Percentiles rank a stretch among this genome's conserved stretches.
Conservation (phyloP, 2,329 filamentous ascomycete genomes). For the Microcera coccophila region DNA sequence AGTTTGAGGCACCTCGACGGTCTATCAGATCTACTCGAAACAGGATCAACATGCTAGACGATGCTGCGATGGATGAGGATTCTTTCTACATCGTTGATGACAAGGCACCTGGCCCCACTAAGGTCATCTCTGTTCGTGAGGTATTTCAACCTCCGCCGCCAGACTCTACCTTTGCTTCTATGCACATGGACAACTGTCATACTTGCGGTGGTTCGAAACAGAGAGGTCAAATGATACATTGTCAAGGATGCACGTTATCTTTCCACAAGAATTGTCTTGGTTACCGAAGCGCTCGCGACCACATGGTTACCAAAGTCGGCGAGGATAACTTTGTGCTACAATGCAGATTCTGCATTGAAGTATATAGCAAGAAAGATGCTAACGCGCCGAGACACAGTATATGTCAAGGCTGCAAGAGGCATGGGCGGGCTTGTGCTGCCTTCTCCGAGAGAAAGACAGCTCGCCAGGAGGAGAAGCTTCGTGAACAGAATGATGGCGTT, state of each 20-base stretch:
- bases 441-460: slow-evolving; percentile 71
- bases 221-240: slow-evolving; percentile 71
- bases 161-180: slow-evolving; percentile 62
- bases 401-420: slow-evolving; percentile 66
- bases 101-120: slow-evolving; percentile 42
- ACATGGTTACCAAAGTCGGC: slow-evolving; percentile 81
- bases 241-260: slow-evolving; percentile 82
- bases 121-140: slow-evolving; percentile 66
- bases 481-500: slow-evolving; percentile 71
- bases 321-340: slow-evolving; percentile 79
- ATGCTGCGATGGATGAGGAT: slow-evolving; percentile 56
- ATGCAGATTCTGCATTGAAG: slow-evolving; percentile 77
- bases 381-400: slow-evolving; percentile 65
- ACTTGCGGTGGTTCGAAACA: slow-evolving; percentile 53
- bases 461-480: slow-evolving; percentile 77
- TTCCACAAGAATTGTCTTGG: slow-evolving; percentile 86
- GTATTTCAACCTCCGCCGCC: slow-evolving; percentile 61
- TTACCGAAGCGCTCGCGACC: slow-evolving; percentile 68
- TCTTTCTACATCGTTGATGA: slow-evolving; percentile 48
- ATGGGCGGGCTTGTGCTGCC: slow-evolving; percentile 66
- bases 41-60: slow-evolving; percentile 47
- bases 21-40: slow-evolving; percentile 46
- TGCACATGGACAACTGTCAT: slow-evolving; percentile 69
- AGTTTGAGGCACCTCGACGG: slow-evolving; percentile 50
- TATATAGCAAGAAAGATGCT: slow-evolving; percentile 63